Conservation (phyloP, 768 basidiomycete species). For the Boletus eberwhitei region DNA sequence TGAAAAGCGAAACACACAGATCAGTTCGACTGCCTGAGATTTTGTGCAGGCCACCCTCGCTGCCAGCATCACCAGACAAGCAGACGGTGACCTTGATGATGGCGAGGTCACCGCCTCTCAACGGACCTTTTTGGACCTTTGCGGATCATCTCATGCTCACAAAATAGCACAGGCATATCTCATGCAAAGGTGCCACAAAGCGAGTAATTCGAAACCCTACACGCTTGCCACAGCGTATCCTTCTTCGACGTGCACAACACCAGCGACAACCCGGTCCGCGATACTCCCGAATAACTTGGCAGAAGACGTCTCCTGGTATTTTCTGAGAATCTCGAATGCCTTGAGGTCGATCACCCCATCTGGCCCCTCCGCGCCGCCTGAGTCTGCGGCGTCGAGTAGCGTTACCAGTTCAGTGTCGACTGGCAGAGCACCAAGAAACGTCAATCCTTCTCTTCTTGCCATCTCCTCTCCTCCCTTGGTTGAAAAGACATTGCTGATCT, state of each 20-base stretch:
- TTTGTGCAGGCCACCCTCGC: not conserved
- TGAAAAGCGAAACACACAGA: not conserved
- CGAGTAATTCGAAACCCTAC: not conserved
- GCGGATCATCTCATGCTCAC: too few relatives aligned
- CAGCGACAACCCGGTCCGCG: slow-evolving; percentile 40
- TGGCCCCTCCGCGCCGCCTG: slow-evolving; percentile 16
- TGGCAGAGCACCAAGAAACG: slow-evolving; percentile 85
- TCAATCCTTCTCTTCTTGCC: slow-evolving; percentile 69
- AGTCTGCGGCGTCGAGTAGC: slow-evolving; percentile 69
- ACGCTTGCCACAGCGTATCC: not conserved
- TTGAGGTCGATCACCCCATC: slow-evolving; percentile 24
- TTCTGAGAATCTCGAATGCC: slow-evolving; percentile 51
- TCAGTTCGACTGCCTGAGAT: not conserved
- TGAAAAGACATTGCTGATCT: slow-evolving; percentile 92
- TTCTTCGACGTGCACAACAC: slow-evolving; percentile 20
- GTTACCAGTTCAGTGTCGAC: slow-evolving; percentile 90
- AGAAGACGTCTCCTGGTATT: slow-evolving; percentile 68
- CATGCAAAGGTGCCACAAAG: not conserved
- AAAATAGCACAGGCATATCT: too few relatives aligned
- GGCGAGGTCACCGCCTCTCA: not conserved
- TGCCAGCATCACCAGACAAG: not conserved
- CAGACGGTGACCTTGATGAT: not conserved
- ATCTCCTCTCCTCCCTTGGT: slow-evolving; percentile 89
- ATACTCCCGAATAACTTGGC: slow-evolving; percentile 66
- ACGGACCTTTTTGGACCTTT: not conserved